Conservation (phyloP, 345 rosid species). For the Aegle marmelos region DNA sequence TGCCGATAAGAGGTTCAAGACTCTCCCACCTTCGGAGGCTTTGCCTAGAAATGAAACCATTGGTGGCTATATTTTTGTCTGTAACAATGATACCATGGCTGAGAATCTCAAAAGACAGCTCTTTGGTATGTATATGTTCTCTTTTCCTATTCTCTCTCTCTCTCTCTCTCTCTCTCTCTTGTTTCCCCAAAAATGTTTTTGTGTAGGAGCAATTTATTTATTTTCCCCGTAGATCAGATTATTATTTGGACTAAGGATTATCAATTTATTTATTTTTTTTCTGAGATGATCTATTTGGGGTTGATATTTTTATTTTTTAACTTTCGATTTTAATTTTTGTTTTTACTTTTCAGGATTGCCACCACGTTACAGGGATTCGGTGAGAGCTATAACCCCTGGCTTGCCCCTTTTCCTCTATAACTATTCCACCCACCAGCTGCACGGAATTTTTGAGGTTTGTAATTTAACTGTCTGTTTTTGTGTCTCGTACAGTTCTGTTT, state of each 20-base stretch:
- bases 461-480: background rate
- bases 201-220: too few relatives aligned
- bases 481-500: background rate
- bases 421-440: constrained; percentile 98
- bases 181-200: too few relatives aligned
- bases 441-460: constrained; percentile 86
- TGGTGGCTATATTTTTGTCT: constrained; percentile 98
- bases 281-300: background rate
- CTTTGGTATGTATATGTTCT: constrained; percentile 52
- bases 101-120: constrained; percentile 91
- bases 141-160: background rate
- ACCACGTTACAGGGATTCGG: constrained; percentile 92
- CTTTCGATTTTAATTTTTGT: background rate
- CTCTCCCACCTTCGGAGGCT: constrained; percentile 89
- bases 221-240: too few relatives aligned
- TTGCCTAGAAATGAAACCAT: constrained; percentile 85
- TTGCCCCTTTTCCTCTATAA: constrained; percentile 96
- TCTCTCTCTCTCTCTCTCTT: too few relatives aligned
- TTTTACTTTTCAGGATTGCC: constrained; percentile 58
- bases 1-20: constrained; percentile 89
- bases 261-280: too few relatives aligned
- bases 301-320: background rate
- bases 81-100: constrained; percentile 98
- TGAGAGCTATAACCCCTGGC: constrained; percentile 95
- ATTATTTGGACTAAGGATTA: too few relatives aligned